Percentiles rank a stretch among this genome's conserved stretches.
phyloP scores from a whole-genome alignment of 345 rosid species.

The Arabis hirsuta region DNA sequence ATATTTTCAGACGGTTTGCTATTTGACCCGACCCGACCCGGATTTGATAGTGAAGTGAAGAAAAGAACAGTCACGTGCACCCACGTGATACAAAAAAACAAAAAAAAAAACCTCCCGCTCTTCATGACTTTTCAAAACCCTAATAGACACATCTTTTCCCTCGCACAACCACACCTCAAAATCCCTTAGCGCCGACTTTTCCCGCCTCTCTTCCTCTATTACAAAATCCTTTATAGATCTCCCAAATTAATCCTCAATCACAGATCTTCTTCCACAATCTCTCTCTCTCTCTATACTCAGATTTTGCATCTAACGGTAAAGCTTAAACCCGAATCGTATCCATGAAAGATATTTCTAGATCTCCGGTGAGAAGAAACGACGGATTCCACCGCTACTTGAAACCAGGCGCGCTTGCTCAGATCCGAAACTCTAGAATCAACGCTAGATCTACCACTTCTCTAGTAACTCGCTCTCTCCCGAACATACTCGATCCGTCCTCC shows the following conservation, averaged over 20 bases:
- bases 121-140: slow-evolving; percentile 37
- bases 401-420: slow-evolving; percentile 69
- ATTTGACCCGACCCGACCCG: neutral
- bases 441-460: slow-evolving; percentile 48
- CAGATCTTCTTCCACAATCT: slow-evolving; percentile 11
- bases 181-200: slow-evolving; percentile 26
- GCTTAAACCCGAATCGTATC: neutral
- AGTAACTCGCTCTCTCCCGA: slow-evolving; percentile 7
- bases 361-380: slow-evolving; percentile 44
- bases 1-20: slow-evolving; percentile 4
- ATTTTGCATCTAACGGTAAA: neutral
- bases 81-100: slow-evolving; percentile 13
- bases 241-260: neutral
- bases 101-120: slow-evolving; percentile 34
- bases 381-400: slow-evolving; percentile 58
- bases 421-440: slow-evolving; percentile 61
- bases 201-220: slow-evolving; percentile 50
- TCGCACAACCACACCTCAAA: slow-evolving; percentile 22
- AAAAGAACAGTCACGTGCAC: slow-evolving; percentile 22
- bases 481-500: slow-evolving; percentile 10
- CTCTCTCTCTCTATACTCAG: neutral
- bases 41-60: neutral
- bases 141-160: slow-evolving; percentile 30
- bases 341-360: slow-evolving; percentile 50
- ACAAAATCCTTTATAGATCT: slow-evolving; percentile 28